phyloP scores from a whole-genome alignment of 345 rosid genomes.

The Eutrema yunnanense region DNA sequence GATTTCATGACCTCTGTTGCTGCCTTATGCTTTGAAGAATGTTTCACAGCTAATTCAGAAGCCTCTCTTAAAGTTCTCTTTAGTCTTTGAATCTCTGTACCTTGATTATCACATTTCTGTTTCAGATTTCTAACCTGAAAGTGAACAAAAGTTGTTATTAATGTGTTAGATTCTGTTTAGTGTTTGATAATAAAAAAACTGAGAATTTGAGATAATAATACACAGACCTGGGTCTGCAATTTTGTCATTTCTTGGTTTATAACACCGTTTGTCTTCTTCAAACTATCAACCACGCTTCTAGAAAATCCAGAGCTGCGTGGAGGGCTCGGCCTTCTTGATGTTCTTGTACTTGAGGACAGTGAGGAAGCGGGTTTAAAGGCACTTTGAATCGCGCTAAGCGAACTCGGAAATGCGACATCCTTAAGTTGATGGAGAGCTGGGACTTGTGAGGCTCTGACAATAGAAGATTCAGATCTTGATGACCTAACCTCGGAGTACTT shows the following conservation, averaged over 20 bases:
- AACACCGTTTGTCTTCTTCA: slow-evolving; percentile 75
- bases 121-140: slow-evolving; percentile 58
- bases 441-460: slow-evolving; percentile 66
- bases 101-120: slow-evolving; percentile 62
- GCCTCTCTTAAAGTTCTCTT: slow-evolving; percentile 43
- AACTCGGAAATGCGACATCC: slow-evolving; percentile 72
- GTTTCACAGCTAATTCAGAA: slow-evolving; percentile 39
- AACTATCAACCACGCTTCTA: slow-evolving; percentile 65
- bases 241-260: slow-evolving; percentile 72
- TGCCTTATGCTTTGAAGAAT: slow-evolving; percentile 48
- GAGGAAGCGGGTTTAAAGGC: slow-evolving; percentile 44
- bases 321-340: slow-evolving; percentile 62
- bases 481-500: slow-evolving; percentile 66
- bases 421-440: slow-evolving; percentile 59
- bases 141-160: background rate
- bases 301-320: slow-evolving; percentile 64
- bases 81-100: slow-evolving; percentile 50
- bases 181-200: background rate
- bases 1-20: slow-evolving; percentile 59
- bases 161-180: background rate
- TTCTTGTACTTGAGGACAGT: slow-evolving; percentile 28
- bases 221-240: slow-evolving; percentile 62
- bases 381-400: slow-evolving; percentile 59
- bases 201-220: background rate
- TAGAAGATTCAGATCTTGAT: slow-evolving; percentile 50